Conservation (phyloP, 2,329 filamentous ascomycete genomes). For the Epichloe uncinata region DNA sequence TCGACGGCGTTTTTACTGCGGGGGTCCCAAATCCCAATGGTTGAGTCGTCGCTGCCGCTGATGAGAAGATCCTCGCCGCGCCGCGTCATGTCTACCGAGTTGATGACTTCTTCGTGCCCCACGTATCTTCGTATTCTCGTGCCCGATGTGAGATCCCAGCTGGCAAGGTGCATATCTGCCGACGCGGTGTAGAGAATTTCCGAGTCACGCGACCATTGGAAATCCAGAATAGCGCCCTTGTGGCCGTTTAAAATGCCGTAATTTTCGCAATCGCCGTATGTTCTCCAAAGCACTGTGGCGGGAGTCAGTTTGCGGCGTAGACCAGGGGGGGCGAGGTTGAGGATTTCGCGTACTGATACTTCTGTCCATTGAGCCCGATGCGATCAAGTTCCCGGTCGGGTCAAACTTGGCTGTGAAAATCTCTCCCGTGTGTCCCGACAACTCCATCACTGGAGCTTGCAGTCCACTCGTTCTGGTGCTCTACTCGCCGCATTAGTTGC, state of each 20-base stretch:
- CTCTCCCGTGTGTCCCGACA: constrained; percentile 72
- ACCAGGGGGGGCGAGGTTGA: no score
- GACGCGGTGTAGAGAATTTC: constrained; percentile 83
- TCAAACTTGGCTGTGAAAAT: constrained; percentile 87
- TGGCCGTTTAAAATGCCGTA: constrained; percentile 83
- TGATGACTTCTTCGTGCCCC: constrained; percentile 93
- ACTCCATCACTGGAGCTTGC: constrained; percentile 86
- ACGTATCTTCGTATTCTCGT: constrained; percentile 80
- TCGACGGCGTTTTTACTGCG: constrained; percentile 78
- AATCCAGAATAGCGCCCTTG: constrained; percentile 77
- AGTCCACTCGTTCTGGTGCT: constrained; percentile 67
- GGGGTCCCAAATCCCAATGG: constrained; percentile 92
- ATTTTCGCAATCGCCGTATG: constrained; percentile 86
- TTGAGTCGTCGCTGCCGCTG: constrained; percentile 86
- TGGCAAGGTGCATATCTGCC: constrained; percentile 83
- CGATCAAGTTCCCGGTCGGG: constrained; percentile 74
- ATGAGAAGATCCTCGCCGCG: constrained; percentile 83
- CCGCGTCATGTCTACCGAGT: constrained; percentile 75
- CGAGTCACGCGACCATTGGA: constrained; percentile 95
- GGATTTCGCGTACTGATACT: constrained; percentile 53
- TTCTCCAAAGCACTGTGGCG: constrained; percentile 72
- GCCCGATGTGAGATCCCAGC: constrained; percentile 91
- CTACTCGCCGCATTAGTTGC: constrained; percentile 30
- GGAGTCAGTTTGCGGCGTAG: neutral
- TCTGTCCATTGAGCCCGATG: constrained; percentile 90